These are phyloP conservation scores for Colletotrichum orchidophilum DNA, from an alignment of 2,329 filamentous ascomycete species.

Conservation along the genomic window DNA sequence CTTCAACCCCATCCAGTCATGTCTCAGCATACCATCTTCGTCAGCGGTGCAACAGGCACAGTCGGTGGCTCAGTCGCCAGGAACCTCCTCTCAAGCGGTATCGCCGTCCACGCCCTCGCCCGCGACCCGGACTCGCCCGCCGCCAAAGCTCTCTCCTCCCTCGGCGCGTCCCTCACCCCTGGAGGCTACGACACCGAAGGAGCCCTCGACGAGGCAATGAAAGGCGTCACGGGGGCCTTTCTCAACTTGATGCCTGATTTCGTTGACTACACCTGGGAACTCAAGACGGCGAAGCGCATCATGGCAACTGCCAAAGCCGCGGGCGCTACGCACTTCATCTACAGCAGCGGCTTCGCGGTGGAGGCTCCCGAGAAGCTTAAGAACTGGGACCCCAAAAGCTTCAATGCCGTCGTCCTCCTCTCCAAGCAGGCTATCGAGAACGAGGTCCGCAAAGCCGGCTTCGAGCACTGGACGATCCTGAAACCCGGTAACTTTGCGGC, in stretches of 20 bases:
- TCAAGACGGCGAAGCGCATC: conserved; percentile 42
- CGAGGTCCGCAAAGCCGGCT: conserved; percentile 45
- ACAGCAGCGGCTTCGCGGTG: conserved; percentile 45
- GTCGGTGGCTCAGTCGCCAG: conserved; percentile 49
- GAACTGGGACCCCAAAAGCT: conserved; percentile 39
- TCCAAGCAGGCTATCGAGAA: conserved; percentile 55
- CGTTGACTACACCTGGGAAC: conserved; percentile 41
- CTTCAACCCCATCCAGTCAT: neutral
- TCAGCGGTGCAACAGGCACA: conserved; percentile 50
- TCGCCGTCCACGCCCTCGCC: conserved; percentile 43
- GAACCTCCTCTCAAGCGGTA: conserved; percentile 43
- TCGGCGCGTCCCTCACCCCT: conserved; percentile 44
- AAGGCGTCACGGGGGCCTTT: conserved; percentile 44
- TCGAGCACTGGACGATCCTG: conserved; percentile 57
- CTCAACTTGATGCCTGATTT: conserved; percentile 46
- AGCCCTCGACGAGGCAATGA: conserved; percentile 42
- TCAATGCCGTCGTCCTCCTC: conserved; percentile 43
- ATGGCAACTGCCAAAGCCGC: conserved; percentile 48
- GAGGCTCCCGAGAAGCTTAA: conserved; percentile 41
- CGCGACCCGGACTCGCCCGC: conserved; percentile 42
- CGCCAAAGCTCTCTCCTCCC: conserved; percentile 40
- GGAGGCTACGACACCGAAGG: conserved; percentile 46
- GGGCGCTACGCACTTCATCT: conserved; percentile 49
- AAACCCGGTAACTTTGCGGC: conserved; percentile 61
- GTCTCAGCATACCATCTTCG: conserved; percentile 39